A percentile compares a stretch with the other conserved stretches of the same genome.
These are phyloP conservation scores for Aspergillus sclerotioniger DNA, from an alignment of 495 filamentous ascomycete genomes.

Conservation along the genomic window DNA sequence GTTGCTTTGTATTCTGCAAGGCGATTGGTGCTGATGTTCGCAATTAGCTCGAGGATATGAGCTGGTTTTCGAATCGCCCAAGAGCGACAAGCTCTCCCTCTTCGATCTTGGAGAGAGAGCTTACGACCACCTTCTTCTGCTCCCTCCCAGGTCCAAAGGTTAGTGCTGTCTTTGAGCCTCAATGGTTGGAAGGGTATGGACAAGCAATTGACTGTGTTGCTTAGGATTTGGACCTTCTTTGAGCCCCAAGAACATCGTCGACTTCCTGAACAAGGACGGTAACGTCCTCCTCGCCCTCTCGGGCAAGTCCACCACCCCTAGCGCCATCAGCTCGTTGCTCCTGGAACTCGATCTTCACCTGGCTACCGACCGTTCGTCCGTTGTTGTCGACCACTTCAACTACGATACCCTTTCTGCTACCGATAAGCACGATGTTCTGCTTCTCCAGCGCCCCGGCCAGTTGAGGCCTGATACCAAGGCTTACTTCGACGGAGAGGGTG, in stretches of 20 bases:
- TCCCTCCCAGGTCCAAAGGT: slow-evolving; percentile 90
- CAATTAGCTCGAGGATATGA: slow-evolving; percentile 75
- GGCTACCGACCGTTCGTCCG: slow-evolving; percentile 74
- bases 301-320: slow-evolving; percentile 67
- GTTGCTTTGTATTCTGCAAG: background rate
- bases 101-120: slow-evolving; percentile 83
- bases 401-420: slow-evolving; percentile 73
- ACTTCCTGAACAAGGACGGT: slow-evolving; percentile 87
- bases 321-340: slow-evolving; percentile 78
- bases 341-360: slow-evolving; percentile 89
- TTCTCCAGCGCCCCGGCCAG: slow-evolving; percentile 63
- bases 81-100: slow-evolving; percentile 74
- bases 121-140: slow-evolving; percentile 86
- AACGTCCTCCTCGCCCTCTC: slow-evolving; percentile 91
- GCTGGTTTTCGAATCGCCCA: slow-evolving; percentile 78
- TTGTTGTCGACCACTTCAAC: slow-evolving; percentile 94
- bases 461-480: slow-evolving; percentile 69
- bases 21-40: slow-evolving; percentile 20
- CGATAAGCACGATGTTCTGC: slow-evolving; percentile 85
- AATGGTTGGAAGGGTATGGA: background rate
- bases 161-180: slow-evolving; percentile 7
- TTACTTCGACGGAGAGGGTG: slow-evolving; percentile 68
- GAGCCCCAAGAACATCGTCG: slow-evolving; percentile 79
- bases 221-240: slow-evolving; percentile 82
- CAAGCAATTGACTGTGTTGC: slow-evolving; percentile 28